Base-by-base conservation (phyloP, 192 early-diverging fungal genomes). In the Kappamyces sp. region DNA sequence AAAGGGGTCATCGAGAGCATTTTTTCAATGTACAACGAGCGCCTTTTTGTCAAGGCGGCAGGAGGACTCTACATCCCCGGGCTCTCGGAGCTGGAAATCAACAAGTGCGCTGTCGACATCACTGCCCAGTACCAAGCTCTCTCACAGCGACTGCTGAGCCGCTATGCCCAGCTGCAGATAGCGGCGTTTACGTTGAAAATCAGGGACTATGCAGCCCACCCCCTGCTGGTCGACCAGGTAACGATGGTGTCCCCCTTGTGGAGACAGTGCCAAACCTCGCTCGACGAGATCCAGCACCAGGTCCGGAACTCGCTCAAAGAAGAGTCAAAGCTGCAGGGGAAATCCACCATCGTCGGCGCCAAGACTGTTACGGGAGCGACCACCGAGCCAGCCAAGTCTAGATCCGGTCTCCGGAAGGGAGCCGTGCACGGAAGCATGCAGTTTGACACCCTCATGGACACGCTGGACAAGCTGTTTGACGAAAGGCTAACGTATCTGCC, bases 21-120 rank as follows among this genome's bases (percentile, higher is more conserved):
- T 8, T 58, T 45, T 31, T 58, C 55, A 58, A 58, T 58, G 55
- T 58, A 58, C 45, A 39, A 42, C 31, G 43, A 58, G 47, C 12
- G 55, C 36, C 4, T 58, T 34, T 58, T 58, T 22, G 22, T 22
- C 36, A n/a, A 45, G 3, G 43, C 36, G 34, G 38, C 41, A 5
- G 36, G 33, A 11, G 42, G 31, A 2, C 14, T 58, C 1, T 30
- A 29, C 5, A 55, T 55, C 14, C 30, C 40, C 40, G 29, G 15
- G 11, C 36, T 38, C n/a, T 14, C 36, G 14, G 55, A 58, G 47
- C 39, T 34, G 3, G 36, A 32, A 22, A 5, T 58, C 0, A 32
- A n/a, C 31, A 4, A 8, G 34, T n/a, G 33, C 8, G 42, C 14
- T 9, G 33, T 31, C 7, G 15, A 45, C 8, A 14, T 30, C 11